phyloP scores from a whole-genome alignment of 164 flowering plant genomes.

The Paratinospora sagittata region DNA sequence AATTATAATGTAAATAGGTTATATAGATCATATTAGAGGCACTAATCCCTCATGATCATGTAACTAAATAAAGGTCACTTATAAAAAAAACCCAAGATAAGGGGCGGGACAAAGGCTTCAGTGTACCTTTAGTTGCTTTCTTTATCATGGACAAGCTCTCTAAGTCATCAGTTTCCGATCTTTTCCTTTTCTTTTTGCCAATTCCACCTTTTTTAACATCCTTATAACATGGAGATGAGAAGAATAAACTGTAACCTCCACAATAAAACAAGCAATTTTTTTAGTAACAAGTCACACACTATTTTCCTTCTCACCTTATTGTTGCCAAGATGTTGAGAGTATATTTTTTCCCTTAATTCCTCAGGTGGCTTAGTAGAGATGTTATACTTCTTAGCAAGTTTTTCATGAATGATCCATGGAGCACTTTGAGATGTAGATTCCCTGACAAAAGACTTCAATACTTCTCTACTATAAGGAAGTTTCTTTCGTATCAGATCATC shows the following conservation, averaged over 20 bases:
- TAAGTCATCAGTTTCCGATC: slow-evolving; percentile 18
- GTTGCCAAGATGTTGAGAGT: slow-evolving; percentile 29
- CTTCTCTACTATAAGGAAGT: slow-evolving; percentile 60
- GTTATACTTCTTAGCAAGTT: slow-evolving; percentile 57
- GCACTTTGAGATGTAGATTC: slow-evolving; percentile 71
- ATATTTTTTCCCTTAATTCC: slow-evolving; percentile 31
- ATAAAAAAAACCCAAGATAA: background rate
- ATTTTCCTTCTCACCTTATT: slow-evolving; percentile 30
- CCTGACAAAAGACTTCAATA: slow-evolving; percentile 78
- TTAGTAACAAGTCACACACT: slow-evolving; percentile 13
- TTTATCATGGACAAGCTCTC: slow-evolving; percentile 13
- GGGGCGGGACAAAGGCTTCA: background rate
- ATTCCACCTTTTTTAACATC: slow-evolving; percentile 21
- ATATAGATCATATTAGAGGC: background rate
- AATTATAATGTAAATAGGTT: background rate
- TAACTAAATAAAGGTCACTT: background rate
- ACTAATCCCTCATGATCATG: background rate
- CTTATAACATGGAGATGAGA: slow-evolving; percentile 20
- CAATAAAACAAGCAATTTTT: background rate
- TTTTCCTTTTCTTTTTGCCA: slow-evolving; percentile 33
- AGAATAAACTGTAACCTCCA: slow-evolving; percentile 2
- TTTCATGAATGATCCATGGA: slow-evolving; percentile 88
- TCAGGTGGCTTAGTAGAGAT: slow-evolving; percentile 58
- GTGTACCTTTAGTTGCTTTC: slow-evolving; percentile 30
- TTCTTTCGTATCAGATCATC: slow-evolving; percentile 56